Conservation (phyloP, 441 rosid species). For the Capsella rubella region DNA sequence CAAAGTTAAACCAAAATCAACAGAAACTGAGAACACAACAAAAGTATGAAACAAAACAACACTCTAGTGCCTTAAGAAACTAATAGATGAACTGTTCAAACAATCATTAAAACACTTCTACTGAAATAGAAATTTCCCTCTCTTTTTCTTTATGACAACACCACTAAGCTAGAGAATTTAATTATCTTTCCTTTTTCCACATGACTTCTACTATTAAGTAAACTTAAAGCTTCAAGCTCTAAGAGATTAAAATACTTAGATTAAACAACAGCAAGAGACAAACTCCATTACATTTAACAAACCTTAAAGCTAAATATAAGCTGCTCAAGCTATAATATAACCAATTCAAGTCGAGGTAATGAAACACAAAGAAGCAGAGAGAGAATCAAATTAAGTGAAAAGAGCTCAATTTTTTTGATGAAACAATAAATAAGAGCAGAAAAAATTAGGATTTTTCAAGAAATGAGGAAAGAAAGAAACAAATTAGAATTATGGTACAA, state of each 20-base stretch:
- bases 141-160: background rate
- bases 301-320: constrained; percentile 11
- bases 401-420: constrained; percentile 19
- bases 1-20: constrained; percentile 20
- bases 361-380: constrained; percentile 5
- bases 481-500: background rate
- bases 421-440: background rate
- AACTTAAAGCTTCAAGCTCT: constrained; percentile 34
- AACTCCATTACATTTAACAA: constrained; percentile 10
- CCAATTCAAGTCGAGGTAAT: constrained; percentile 30
- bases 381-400: constrained; percentile 24
- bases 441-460: constrained; percentile 27
- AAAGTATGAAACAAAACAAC: background rate
- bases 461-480: constrained; percentile 28
- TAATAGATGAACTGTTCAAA: background rate
- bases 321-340: background rate
- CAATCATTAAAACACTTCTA: background rate
- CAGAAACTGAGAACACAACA: background rate
- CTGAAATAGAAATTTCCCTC: constrained; percentile 3
- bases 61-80: constrained; percentile 1
- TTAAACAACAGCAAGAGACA: constrained; percentile 16
- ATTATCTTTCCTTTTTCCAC: background rate
- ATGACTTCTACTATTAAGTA: constrained; percentile 23
- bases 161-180: constrained; percentile 12
- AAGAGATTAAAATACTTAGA: background rate